Evolutionary conservation across 2,329 filamentous ascomycete species (phyloP).

Genomic region (Lecanoromycetidae sp.): DNA sequence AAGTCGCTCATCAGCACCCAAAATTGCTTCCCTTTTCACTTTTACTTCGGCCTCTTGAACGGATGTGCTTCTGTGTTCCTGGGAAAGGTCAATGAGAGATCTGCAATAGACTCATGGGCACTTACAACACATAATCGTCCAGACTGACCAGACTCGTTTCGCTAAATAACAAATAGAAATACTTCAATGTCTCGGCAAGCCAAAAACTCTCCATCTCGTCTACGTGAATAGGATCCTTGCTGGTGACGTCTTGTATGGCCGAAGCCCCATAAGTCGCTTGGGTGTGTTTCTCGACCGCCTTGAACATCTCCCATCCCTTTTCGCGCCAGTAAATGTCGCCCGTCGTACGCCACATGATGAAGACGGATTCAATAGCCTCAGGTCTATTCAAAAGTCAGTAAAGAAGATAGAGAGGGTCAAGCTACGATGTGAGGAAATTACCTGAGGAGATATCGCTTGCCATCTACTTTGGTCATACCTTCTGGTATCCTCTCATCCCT

Average conservation of each 20-base stretch:
- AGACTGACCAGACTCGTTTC: constrained; percentile 32
- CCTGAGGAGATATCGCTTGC: constrained; percentile 31
- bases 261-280: constrained; percentile 51
- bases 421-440: constrained; percentile 17
- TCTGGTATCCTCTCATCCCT: constrained; percentile 32
- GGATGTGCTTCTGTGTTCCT: constrained; percentile 33
- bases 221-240: constrained; percentile 30
- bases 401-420: not conserved
- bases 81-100: constrained; percentile 13
- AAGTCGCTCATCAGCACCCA: not conserved
- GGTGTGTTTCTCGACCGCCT: constrained; percentile 49
- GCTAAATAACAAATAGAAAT: constrained; percentile 37
- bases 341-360: constrained; percentile 63
- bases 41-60: constrained; percentile 26
- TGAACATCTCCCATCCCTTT: constrained; percentile 64
- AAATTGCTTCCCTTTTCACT: not conserved
- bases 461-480: constrained; percentile 30
- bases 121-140: constrained; percentile 34
- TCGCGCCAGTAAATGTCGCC: constrained; percentile 53
- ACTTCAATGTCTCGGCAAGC: constrained; percentile 42
- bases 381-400: constrained; percentile 30
- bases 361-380: constrained; percentile 71
- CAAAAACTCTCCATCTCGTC: constrained; percentile 68
- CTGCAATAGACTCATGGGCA: not conserved
- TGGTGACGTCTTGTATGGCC: constrained; percentile 54